A percentile compares a stretch with the other conserved stretches of the same genome.
Conservation (phyloP, 1,139 yeast genomes). For the Petasospora rhodanensis region DNA sequence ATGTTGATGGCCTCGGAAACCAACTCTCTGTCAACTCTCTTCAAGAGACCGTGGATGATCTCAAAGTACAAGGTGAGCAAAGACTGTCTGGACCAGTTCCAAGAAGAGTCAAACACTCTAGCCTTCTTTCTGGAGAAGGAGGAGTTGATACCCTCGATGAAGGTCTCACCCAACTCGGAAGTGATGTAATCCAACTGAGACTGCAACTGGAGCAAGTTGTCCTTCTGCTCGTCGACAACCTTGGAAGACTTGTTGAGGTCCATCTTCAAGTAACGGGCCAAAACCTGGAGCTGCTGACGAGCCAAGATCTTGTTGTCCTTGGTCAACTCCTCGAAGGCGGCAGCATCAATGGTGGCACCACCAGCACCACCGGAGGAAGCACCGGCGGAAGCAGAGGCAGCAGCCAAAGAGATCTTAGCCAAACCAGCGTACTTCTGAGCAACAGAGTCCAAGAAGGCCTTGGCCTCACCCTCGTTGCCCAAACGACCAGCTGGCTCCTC, state of each 20-base stretch:
- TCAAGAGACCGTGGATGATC: constrained; percentile 87
- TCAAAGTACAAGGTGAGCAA: constrained; percentile 91
- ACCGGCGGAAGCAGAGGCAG: constrained; percentile 53
- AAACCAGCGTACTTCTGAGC: constrained; percentile 82
- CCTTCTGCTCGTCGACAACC: constrained; percentile 80
- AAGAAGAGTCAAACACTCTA: constrained; percentile 92
- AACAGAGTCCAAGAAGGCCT: constrained; percentile 74
- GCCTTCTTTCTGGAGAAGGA: constrained; percentile 90
- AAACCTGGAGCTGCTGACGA: constrained; percentile 89
- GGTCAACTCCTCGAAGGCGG: constrained; percentile 91
- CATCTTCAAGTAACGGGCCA: constrained; percentile 90
- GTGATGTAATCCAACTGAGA: constrained; percentile 90
- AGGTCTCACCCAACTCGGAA: constrained; percentile 92
- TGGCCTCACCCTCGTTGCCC: constrained; percentile 83
- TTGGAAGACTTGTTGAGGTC: constrained; percentile 91
- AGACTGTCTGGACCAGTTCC: constrained; percentile 99
- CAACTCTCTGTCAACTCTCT: constrained; percentile 88
- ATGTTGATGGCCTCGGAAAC: constrained; percentile 94
- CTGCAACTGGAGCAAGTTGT: constrained; percentile 79
- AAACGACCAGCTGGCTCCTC: constrained; percentile 89
- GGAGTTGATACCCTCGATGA: constrained; percentile 88
- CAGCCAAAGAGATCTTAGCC: constrained; percentile 72
- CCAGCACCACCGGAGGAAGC: constrained; percentile 61
- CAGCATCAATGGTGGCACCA: constrained; percentile 90
- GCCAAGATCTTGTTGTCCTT: constrained; percentile 88